Base-by-base conservation (phyloP, 352 stramenopile genomes). In the Pythium brachiatum region DNA sequence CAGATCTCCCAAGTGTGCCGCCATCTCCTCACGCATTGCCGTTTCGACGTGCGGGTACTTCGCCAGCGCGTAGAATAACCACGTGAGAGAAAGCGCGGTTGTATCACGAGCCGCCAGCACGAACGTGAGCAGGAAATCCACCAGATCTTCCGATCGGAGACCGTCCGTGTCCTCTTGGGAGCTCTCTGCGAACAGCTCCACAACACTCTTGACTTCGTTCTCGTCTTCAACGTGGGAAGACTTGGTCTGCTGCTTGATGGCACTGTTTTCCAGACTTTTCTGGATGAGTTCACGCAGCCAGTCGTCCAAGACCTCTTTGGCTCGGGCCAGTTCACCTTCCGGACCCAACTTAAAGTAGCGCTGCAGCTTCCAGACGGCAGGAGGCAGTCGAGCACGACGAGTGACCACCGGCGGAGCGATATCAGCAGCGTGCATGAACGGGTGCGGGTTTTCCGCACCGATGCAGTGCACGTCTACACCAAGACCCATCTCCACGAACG, bases 51-150 rank as follows among this genome's bases (percentile, higher is more conserved):
- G 56, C 13, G 82, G 86, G 62, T 93, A 65, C 12, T 70, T 75
- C 41, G 78, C 74, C 3, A 95, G 69, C 62, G 83, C 79, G 53
- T 85, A 81, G 29, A 95, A 70, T 7, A 88, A 72, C 87, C 87
- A 95, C 31, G 70, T 75, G 29, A 95, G 52, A 23, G 83, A 80
- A 56, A 62, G 73, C 2, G 86, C 79, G 3, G 87, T 94, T 0
- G 80, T 95, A 57, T 95, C 87, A 36, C 85, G 75, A 13, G 86
- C 87, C 12, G 81, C 87, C n/a, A 86, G 52, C n/a, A 95, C 63
- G 47, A 95, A 77, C 3, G 73, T 74, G 11, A 94, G 71, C 3
- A 85, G 70, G 27, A 95, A 65, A 27, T 94, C 80, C 9, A 82
- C 55, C 21, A 95, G 69, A 48, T 83, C 82, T 50, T 74, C 80